Evolutionary conservation across 208 protist genomes (phyloP).

Genomic region (Leishmania gerbilli): DNA sequence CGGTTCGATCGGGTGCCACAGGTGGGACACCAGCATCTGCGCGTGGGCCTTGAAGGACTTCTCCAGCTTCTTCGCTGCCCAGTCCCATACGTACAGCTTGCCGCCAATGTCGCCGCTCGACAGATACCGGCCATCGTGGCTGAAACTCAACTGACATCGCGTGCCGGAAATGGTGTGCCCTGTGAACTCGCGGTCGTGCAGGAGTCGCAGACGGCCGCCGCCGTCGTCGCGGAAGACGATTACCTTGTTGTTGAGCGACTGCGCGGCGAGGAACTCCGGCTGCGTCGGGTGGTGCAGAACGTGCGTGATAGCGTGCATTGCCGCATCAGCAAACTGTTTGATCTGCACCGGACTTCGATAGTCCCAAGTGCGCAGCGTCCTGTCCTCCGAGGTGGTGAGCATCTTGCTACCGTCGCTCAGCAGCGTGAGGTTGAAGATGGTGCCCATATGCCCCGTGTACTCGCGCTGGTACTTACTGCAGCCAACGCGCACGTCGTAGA

Average conservation of each 20-base stretch:
- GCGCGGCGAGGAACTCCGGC: constrained; percentile 84
- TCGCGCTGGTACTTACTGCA: constrained; percentile 68
- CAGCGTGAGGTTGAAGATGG: constrained; percentile 96
- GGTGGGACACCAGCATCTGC: constrained; percentile 86
- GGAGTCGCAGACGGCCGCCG: constrained; percentile 78
- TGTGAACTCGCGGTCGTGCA: constrained; percentile 89
- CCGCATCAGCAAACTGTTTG: constrained; percentile 95
- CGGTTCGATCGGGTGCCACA: constrained; percentile 94
- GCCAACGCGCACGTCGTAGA: constrained; percentile 90
- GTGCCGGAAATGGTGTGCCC: constrained; percentile 95
- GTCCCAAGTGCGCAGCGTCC: constrained; percentile 97
- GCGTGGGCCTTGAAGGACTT: constrained; percentile 86
- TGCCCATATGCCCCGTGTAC: constrained; percentile 96
- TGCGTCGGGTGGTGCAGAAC: constrained; percentile 90
- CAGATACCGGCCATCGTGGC: constrained; percentile 91
- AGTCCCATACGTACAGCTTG: constrained; percentile 95
- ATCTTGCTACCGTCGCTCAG: constrained; percentile 92
- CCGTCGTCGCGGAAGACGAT: constrained; percentile 87
- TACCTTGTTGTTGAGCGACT: constrained; percentile 97
- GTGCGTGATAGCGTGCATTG: constrained; percentile 93
- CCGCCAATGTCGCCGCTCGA: constrained; percentile 93
- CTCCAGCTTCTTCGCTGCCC: constrained; percentile 83
- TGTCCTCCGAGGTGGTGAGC: constrained; percentile 96
- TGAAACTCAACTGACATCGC: constrained; percentile 92
- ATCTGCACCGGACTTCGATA: constrained; percentile 96